These are phyloP conservation scores for Leccinum broughii DNA, from an alignment of 768 basidiomycete species.

Conservation along the genomic window DNA sequence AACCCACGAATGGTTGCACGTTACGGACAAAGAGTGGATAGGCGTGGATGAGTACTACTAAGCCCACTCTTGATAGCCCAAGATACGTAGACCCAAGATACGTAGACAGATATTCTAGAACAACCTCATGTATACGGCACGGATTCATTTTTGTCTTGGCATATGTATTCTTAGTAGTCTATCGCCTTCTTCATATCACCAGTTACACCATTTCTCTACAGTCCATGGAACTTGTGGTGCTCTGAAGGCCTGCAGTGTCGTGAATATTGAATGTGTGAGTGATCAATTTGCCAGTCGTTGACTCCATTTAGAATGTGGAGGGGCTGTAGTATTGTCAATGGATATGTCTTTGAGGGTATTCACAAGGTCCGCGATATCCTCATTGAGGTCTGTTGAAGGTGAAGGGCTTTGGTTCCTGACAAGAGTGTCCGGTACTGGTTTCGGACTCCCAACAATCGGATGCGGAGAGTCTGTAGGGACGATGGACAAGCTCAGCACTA, in stretches of 20 bases:
- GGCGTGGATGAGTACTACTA: conserved; percentile 33
- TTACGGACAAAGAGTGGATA: conserved; percentile 34
- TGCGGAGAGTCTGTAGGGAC: conserved; percentile 19
- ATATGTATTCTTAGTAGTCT: conserved; percentile 8
- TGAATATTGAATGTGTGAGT: neutral
- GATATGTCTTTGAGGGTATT: conserved; percentile 13
- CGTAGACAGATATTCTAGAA: conserved; percentile 13
- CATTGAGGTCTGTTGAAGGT: conserved; percentile 1
- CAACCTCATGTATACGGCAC: conserved; percentile 6
- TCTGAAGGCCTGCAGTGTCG: neutral
- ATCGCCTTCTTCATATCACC: neutral
- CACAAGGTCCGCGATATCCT: conserved; percentile 12
- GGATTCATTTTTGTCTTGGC: neutral
- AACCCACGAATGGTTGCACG: conserved; percentile 70
- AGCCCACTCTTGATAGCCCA: conserved; percentile 3
- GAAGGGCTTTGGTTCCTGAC: neutral
- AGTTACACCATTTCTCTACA: neutral
- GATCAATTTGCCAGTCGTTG: neutral
- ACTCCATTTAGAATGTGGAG: neutral
- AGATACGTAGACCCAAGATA: conserved; percentile 12
- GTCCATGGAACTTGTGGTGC: neutral
- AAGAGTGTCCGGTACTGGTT: neutral
- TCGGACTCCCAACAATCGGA: neutral
- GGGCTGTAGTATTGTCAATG: conserved; percentile 2
- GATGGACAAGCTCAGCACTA: neutral